Conservation (phyloP, 2,329 filamentous ascomycete species). For the Pleurostoma richardsiae region DNA sequence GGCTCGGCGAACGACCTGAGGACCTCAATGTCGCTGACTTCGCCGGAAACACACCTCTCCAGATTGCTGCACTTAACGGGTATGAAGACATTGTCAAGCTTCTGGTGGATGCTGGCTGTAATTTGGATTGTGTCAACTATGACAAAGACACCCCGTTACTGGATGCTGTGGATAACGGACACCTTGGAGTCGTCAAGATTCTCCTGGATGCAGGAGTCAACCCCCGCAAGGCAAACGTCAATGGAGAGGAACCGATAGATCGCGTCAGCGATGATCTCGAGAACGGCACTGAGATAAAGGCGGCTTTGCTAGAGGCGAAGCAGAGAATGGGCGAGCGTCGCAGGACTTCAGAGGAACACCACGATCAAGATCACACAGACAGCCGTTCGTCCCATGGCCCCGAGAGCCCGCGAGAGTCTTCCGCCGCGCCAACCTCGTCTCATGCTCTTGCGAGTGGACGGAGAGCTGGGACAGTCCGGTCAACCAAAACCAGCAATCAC, state of each 20-base stretch:
- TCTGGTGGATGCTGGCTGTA: slow-evolving; percentile 78
- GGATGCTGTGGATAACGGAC: slow-evolving; percentile 93
- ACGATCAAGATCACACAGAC: slow-evolving; percentile 41
- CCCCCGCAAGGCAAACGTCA: slow-evolving; percentile 84
- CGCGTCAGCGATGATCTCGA: slow-evolving; percentile 71
- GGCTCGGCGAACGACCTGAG: slow-evolving; percentile 73
- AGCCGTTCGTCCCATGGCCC: slow-evolving; percentile 47
- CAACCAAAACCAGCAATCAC: slow-evolving; percentile 61
- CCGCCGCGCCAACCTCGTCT: slow-evolving; percentile 30
- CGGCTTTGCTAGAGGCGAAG: slow-evolving; percentile 56
- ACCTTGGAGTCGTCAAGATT: slow-evolving; percentile 80
- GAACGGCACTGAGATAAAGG: slow-evolving; percentile 74
- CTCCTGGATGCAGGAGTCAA: slow-evolving; percentile 85
- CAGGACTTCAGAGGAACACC: slow-evolving; percentile 54
- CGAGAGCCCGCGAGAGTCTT: slow-evolving; percentile 55
- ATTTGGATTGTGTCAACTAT: slow-evolving; percentile 72
- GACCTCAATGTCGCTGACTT: slow-evolving; percentile 89
- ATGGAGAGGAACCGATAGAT: slow-evolving; percentile 87
- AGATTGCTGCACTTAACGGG: slow-evolving; percentile 86
- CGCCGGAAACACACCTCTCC: slow-evolving; percentile 91
- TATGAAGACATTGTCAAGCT: slow-evolving; percentile 83
- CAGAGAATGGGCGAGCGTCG: slow-evolving; percentile 49
- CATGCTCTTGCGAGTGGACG: slow-evolving; percentile 33
- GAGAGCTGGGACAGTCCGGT: slow-evolving; percentile 49
- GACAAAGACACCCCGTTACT: slow-evolving; percentile 91